Evolutionary conservation across 2,329 filamentous ascomycete genomes (phyloP).

Genomic region (Trichoderma guizhouense): DNA sequence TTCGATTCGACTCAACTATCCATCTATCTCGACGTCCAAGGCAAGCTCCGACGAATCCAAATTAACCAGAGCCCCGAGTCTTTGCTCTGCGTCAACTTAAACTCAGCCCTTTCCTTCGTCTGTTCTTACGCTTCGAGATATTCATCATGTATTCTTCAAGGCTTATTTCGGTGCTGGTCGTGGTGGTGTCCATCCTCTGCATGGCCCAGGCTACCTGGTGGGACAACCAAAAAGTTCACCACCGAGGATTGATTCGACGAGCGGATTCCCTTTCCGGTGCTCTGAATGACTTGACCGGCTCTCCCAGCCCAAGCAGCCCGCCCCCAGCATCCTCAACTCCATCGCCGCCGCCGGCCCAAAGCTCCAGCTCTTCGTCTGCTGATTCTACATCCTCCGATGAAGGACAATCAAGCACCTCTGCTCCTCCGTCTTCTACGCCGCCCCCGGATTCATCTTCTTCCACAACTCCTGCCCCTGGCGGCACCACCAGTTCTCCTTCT

Average conservation of each 20-base stretch:
- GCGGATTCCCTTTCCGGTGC: not conserved
- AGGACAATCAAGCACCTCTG: not conserved
- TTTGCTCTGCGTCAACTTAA: not conserved
- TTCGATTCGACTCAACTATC: constrained; percentile 1
- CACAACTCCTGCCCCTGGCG: not conserved
- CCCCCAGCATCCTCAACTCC: not conserved
- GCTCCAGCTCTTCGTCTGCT: not conserved
- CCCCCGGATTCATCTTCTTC: not conserved
- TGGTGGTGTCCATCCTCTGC: constrained; percentile 46
- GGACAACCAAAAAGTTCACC: constrained; percentile 24
- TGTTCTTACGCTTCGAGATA: not conserved
- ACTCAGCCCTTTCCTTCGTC: not conserved
- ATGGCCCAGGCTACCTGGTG: constrained; percentile 43
- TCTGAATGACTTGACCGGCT: not conserved
- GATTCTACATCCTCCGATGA: not conserved
- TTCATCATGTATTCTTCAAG: constrained; percentile 47
- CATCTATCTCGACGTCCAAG: not conserved
- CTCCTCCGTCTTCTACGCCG: not conserved
- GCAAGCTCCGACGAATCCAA: not conserved
- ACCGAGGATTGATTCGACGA: constrained; percentile 12
- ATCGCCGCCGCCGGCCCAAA: not conserved
- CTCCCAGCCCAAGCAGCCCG: not conserved
- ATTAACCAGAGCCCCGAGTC: not conserved
- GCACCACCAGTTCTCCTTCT: not conserved
- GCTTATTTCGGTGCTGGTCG: constrained; percentile 45